Evolutionary conservation across 2,329 filamentous ascomycete species (phyloP).

Genomic region (Botrytis tulipae): DNA sequence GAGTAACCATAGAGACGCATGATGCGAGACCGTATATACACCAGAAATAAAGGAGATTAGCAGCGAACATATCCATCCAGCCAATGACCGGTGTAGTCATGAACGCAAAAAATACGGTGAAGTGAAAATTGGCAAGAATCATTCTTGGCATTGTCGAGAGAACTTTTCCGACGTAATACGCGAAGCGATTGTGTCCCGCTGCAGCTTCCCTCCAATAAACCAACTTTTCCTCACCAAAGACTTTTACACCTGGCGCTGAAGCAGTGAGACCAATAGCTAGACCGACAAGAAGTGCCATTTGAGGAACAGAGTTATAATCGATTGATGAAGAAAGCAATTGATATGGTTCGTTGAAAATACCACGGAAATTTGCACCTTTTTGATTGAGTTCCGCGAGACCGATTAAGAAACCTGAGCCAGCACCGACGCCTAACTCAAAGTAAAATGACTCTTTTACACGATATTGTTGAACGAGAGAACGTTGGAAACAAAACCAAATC

Average conservation of each 20-base stretch:
- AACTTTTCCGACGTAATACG: slow-evolving; percentile 57
- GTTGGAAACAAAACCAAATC: slow-evolving; percentile 50
- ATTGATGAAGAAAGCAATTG: slow-evolving; percentile 50
- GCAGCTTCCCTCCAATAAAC: slow-evolving; percentile 55
- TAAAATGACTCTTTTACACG: slow-evolving; percentile 51
- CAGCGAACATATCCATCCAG: slow-evolving; percentile 44
- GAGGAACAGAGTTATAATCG: slow-evolving; percentile 50
- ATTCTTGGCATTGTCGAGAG: slow-evolving; percentile 46
- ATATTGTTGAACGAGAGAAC: slow-evolving; percentile 57
- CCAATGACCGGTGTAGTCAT: slow-evolving; percentile 11
- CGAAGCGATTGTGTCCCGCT: slow-evolving; percentile 53
- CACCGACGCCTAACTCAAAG: slow-evolving; percentile 54
- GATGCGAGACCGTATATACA: slow-evolving; percentile 51
- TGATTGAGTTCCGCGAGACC: slow-evolving; percentile 51
- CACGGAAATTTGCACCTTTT: slow-evolving; percentile 53
- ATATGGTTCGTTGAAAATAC: slow-evolving; percentile 52
- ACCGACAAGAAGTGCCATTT: slow-evolving; percentile 52
- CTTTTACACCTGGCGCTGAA: slow-evolving; percentile 53
- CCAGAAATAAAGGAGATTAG: slow-evolving; percentile 52
- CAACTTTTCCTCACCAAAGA: slow-evolving; percentile 40
- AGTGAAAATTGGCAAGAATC: slow-evolving; percentile 51
- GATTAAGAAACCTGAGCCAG: slow-evolving; percentile 52
- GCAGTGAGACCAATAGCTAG: slow-evolving; percentile 57
- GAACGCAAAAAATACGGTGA: slow-evolving; percentile 43
- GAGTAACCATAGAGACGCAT: slow-evolving; percentile 52